Conservation (phyloP, 108 stramenopile genomes). For the Parietichytrium sp. region DNA sequence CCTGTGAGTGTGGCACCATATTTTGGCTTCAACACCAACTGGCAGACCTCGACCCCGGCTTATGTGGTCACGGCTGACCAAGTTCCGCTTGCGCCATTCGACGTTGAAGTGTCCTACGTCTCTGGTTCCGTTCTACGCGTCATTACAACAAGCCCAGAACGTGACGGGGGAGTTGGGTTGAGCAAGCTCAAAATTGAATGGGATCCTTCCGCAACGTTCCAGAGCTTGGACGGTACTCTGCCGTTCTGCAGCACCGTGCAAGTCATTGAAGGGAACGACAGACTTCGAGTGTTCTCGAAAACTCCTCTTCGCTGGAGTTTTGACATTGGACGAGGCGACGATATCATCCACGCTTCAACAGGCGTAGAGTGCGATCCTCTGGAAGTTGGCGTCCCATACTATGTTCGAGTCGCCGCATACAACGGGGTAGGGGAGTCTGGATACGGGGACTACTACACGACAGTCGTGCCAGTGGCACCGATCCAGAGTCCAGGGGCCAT, state of each 20-base stretch:
- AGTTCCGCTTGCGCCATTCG: conserved; percentile 19
- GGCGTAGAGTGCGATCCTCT: background rate
- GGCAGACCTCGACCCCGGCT: conserved; percentile 25
- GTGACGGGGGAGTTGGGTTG: conserved; percentile 16
- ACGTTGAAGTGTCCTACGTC: conserved; percentile 21
- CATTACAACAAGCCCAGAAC: conserved; percentile 13
- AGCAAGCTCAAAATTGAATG: conserved; percentile 11
- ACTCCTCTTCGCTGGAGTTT: background rate
- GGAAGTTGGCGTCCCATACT: background rate
- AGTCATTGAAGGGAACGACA: conserved; percentile 7
- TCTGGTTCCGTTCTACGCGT: background rate
- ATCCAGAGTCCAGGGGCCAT: conserved; percentile 44
- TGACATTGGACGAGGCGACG: conserved; percentile 2
- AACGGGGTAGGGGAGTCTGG: background rate
- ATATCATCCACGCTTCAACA: background rate
- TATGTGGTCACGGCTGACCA: background rate
- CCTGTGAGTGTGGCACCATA: background rate
- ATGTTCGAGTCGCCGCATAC: conserved; percentile 19
- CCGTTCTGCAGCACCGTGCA: background rate
- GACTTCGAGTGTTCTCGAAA: background rate
- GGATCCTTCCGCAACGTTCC: background rate
- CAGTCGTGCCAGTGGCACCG: conserved; percentile 42
- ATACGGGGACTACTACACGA: background rate
- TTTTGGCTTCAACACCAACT: conserved; percentile 19
- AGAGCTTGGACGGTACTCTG: background rate